Conservation (phyloP, 176 grass and related monocot genomes). For the Zoysia japonica region DNA sequence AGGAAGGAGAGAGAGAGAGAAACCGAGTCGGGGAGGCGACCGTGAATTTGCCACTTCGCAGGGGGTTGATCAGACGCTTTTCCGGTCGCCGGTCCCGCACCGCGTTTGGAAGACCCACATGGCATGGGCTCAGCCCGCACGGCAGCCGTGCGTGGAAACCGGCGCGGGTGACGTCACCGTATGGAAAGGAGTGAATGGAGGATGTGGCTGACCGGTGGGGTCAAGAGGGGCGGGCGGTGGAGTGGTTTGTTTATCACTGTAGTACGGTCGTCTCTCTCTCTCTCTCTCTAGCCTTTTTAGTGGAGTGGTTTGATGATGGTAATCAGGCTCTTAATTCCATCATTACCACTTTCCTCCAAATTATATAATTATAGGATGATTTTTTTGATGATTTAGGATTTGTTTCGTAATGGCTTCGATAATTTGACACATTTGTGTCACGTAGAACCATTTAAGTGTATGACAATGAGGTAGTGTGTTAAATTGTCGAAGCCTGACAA, state of each 20-base stretch:
- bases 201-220: conserved; percentile 1
- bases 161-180: background rate
- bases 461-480: no score
- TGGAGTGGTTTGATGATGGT: conserved; percentile 18
- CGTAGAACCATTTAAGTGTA: no score
- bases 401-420: no score
- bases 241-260: background rate
- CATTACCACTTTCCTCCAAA: background rate
- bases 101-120: conserved; percentile 9
- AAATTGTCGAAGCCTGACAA: no score
- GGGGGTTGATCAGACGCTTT: conserved; percentile 10
- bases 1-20: background rate
- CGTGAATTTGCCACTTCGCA: background rate
- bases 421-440: no score
- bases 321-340: conserved; percentile 15
- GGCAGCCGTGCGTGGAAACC: conserved; percentile 22
- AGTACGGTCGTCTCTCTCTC: no score
- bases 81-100: background rate
- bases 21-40: conserved; percentile 43
- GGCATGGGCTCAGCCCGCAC: conserved; percentile 5
- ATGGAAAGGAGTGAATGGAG: background rate
- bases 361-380: conserved; percentile 20
- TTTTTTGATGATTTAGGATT: no score
- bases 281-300: background rate
- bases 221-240: fast-evolving